These are phyloP conservation scores for Polytrichum formosum DNA, from an alignment of 225 moss, liverwort and hornwort genomes.

Conservation along the genomic window DNA sequence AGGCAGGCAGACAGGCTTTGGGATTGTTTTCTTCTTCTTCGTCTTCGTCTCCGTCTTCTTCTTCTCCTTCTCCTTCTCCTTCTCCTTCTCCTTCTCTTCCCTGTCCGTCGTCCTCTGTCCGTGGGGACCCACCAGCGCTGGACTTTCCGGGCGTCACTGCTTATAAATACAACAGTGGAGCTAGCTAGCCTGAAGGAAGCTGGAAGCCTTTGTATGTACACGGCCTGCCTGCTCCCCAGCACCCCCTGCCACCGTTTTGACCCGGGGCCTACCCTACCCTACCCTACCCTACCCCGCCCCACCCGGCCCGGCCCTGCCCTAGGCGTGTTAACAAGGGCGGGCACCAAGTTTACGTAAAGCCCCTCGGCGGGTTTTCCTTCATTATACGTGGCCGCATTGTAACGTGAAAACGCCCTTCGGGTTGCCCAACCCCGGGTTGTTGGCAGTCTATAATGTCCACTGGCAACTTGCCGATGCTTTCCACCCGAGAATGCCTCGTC, in stretches of 20 bases:
- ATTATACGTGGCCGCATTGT: no score
- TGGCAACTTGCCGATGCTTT: neutral
- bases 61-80: neutral
- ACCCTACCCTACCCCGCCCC: neutral
- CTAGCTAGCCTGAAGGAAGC: neutral
- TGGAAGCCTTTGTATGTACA: constrained; percentile 16
- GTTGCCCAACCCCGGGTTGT: neutral
- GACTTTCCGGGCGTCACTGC: constrained; percentile 8
- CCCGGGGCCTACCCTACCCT: constrained; percentile 14
- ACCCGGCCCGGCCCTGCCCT: neutral
- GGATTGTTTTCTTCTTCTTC: neutral
- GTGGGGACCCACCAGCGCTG: constrained; percentile 19
- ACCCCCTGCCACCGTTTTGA: constrained; percentile 39
- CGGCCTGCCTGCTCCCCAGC: constrained; percentile 7
- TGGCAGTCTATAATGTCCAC: neutral
- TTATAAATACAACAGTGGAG: neutral
- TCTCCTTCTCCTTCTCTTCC: neutral
- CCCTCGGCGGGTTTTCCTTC: no score
- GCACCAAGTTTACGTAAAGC: neutral
- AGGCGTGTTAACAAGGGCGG: neutral
- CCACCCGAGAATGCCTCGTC: no score
- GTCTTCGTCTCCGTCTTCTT: neutral
- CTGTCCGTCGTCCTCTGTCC: neutral
- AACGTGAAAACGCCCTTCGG: neutral
- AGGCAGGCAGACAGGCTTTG: no score